Evolutionary conservation across 1,139 yeast species (phyloP).

Genomic region (Suhomyces panamericanus): DNA sequence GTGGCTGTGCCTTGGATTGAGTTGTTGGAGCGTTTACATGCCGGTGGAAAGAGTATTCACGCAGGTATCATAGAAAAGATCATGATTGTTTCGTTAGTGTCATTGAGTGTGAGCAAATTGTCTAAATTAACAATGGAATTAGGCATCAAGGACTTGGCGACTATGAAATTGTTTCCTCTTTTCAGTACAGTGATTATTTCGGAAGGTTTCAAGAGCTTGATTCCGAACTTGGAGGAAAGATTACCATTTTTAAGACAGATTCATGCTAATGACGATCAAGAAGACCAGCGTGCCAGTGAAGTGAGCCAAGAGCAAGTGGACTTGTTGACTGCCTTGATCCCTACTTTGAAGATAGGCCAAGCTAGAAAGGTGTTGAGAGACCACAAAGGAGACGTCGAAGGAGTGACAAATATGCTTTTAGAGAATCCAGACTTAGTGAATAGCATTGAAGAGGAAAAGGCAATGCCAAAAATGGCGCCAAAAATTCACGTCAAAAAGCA

Average conservation of each 20-base stretch:
- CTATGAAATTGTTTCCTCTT: slow-evolving; percentile 51
- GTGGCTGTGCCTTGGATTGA: slow-evolving; percentile 59
- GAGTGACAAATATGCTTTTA: slow-evolving; percentile 56
- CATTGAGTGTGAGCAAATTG: slow-evolving; percentile 48
- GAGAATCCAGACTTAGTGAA: slow-evolving; percentile 55
- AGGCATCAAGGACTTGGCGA: slow-evolving; percentile 41
- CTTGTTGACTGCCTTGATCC: slow-evolving; percentile 58
- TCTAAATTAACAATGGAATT: slow-evolving; percentile 44
- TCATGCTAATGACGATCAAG: slow-evolving; percentile 10
- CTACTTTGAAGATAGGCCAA: slow-evolving; percentile 48
- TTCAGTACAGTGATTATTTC: slow-evolving; percentile 54
- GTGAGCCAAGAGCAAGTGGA: slow-evolving; percentile 42
- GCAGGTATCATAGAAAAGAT: slow-evolving; percentile 47
- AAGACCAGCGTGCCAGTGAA: slow-evolving; percentile 9
- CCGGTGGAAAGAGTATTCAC: slow-evolving; percentile 55
- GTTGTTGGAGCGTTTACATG: slow-evolving; percentile 54
- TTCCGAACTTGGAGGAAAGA: slow-evolving; percentile 52
- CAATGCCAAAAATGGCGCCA: slow-evolving; percentile 4
- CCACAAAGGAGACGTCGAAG: slow-evolving; percentile 55
- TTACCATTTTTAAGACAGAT: slow-evolving; percentile 40
- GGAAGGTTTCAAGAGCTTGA: slow-evolving; percentile 40
- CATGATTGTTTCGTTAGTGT: slow-evolving; percentile 52
- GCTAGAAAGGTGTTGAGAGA: slow-evolving; percentile 48
- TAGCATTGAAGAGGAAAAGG: slow-evolving; percentile 15
- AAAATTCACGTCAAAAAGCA: slow-evolving; percentile 2